A percentile compares a stretch with the other conserved stretches of the same genome.
Evolutionary conservation across 2,329 filamentous ascomycete species (phyloP).

Genomic region (Cladosporium cucumerinum): DNA sequence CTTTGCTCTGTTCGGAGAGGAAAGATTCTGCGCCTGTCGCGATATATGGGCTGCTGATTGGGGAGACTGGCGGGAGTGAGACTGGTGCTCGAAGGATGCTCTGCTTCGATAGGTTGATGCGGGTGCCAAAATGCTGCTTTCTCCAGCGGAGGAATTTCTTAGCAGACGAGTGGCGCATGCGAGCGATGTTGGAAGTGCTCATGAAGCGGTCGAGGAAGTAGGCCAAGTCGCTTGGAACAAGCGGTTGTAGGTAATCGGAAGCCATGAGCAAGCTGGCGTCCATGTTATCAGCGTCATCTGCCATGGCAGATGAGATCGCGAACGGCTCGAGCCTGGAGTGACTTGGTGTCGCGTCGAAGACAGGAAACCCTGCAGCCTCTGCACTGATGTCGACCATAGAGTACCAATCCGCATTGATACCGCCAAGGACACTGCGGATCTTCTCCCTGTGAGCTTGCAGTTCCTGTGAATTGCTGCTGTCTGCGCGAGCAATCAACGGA

Average conservation of each 20-base stretch:
- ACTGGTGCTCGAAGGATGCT: slow-evolving; percentile 23
- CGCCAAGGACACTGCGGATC: background rate
- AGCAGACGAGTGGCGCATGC: slow-evolving; percentile 77
- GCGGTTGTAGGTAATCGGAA: slow-evolving; percentile 79
- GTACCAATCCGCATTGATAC: slow-evolving; percentile 11
- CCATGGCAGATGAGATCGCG: slow-evolving; percentile 71
- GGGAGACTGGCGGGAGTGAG: slow-evolving; percentile 18
- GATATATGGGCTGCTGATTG: slow-evolving; percentile 20
- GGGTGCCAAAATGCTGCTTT: slow-evolving; percentile 30
- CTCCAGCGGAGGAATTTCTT: slow-evolving; percentile 77
- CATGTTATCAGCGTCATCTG: slow-evolving; percentile 75
- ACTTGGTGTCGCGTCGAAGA: background rate
- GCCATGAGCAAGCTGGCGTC: slow-evolving; percentile 93
- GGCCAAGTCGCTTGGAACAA: slow-evolving; percentile 70
- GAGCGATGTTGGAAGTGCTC: slow-evolving; percentile 71
- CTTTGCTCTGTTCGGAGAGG: slow-evolving; percentile 30
- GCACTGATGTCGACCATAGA: slow-evolving; percentile 16
- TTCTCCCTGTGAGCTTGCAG: background rate
- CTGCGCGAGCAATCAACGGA: slow-evolving; percentile 74
- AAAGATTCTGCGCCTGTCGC: slow-evolving; percentile 28
- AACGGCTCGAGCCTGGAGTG: slow-evolving; percentile 49
- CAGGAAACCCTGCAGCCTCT: background rate
- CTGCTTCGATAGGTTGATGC: slow-evolving; percentile 29
- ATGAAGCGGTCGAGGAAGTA: slow-evolving; percentile 71
- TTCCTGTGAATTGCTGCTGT: slow-evolving; percentile 47